A percentile compares a stretch with the other conserved stretches of the same genome.
Conservation (phyloP, 2,329 filamentous ascomycete species). For the Cladosporium sp. region DNA sequence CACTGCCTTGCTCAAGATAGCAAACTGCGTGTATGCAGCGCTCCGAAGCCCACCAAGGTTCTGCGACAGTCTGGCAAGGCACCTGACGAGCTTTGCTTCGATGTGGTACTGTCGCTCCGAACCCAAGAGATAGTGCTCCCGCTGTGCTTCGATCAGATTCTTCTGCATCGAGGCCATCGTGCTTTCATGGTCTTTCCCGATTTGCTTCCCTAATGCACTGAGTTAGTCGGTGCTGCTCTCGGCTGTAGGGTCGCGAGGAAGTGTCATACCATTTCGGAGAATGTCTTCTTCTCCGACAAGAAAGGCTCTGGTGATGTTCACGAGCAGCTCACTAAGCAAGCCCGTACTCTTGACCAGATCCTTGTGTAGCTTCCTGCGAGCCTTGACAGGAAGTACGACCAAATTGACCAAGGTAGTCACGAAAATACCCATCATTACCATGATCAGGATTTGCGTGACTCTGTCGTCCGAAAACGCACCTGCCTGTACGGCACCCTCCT, state of each 20-base stretch:
- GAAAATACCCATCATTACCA: conserved; percentile 71
- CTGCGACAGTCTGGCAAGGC: conserved; percentile 77
- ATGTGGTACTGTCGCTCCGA: conserved; percentile 72
- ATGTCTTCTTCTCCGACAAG: conserved; percentile 76
- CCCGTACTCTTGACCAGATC: conserved; percentile 69
- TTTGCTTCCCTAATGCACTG: conserved; percentile 46
- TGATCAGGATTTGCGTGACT: conserved; percentile 74
- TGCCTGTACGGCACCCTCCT: conserved; percentile 79
- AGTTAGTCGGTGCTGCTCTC: background rate
- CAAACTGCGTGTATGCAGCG: conserved; percentile 83
- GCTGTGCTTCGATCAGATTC: conserved; percentile 76
- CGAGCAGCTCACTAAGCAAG: conserved; percentile 72
- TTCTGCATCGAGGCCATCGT: conserved; percentile 66
- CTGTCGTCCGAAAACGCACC: conserved; percentile 77
- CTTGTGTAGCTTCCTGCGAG: conserved; percentile 64
- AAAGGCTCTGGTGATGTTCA: conserved; percentile 75
- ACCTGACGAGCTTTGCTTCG: conserved; percentile 73
- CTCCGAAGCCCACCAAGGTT: conserved; percentile 85
- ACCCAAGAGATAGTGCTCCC: conserved; percentile 79
- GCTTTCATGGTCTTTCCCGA: conserved; percentile 52
- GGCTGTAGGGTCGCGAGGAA: background rate
- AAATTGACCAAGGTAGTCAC: conserved; percentile 70
- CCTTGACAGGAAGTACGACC: conserved; percentile 70
- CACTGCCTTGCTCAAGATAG: conserved; percentile 26
- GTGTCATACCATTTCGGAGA: conserved; percentile 34